These are phyloP conservation scores for Alternaria sp. DNA, from an alignment of 2,329 filamentous ascomycete genomes.

Conservation along the genomic window DNA sequence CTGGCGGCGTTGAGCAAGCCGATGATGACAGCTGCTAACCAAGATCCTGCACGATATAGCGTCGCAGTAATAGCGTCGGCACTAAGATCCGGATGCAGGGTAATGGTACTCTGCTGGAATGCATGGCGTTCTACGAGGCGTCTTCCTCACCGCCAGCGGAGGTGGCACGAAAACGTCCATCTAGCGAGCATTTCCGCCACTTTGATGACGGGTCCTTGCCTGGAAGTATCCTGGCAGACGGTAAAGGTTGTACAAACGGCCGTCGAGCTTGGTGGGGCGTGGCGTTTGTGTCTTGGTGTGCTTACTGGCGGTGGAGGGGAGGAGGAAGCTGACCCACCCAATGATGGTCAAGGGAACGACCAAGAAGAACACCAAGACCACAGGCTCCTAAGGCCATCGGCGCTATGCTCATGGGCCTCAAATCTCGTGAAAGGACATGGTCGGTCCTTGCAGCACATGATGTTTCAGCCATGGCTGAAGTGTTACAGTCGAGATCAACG, in stretches of 20 bases:
- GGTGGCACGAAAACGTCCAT: slow-evolving; percentile 15
- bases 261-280: slow-evolving; percentile 24
- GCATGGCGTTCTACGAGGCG: slow-evolving; percentile 15
- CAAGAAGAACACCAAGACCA: slow-evolving; percentile 1
- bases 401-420: slow-evolving; percentile 16
- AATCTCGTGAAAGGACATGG: slow-evolving; percentile 21
- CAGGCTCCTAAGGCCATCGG: slow-evolving; percentile 11
- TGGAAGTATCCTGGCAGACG: slow-evolving; percentile 20
- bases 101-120: slow-evolving; percentile 22
- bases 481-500: slow-evolving; percentile 15
- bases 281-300: slow-evolving; percentile 21
- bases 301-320: slow-evolving; percentile 17
- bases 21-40: slow-evolving; percentile 36
- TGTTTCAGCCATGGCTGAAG: slow-evolving; percentile 25
- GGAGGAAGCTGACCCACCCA: slow-evolving; percentile 13
- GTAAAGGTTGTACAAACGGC: slow-evolving; percentile 21
- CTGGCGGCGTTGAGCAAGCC: slow-evolving; percentile 30
- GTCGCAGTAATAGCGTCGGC: slow-evolving; percentile 35
- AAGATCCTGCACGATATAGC: slow-evolving; percentile 41
- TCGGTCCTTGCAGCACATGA: slow-evolving; percentile 8
- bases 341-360: slow-evolving; percentile 12
- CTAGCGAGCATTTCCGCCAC: slow-evolving; percentile 28
- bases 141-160: slow-evolving; percentile 18
- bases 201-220: slow-evolving; percentile 20
- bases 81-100: slow-evolving; percentile 36